These are phyloP conservation scores for Gypsophila paniculata DNA, from an alignment of 179 eudicot species.

Conservation along the genomic window DNA sequence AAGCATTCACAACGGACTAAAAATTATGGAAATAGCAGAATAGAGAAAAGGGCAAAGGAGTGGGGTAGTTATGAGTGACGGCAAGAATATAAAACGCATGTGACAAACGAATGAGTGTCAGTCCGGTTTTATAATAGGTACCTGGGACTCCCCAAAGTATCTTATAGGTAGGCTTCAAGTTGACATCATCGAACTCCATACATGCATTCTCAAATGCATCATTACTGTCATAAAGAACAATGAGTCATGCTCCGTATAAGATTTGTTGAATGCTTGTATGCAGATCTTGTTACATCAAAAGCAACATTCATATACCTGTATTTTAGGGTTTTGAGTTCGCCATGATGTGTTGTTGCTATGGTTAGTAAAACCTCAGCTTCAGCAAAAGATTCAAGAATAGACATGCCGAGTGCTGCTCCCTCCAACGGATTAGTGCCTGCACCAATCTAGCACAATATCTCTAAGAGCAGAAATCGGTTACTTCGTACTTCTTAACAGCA, in stretches of 20 bases:
- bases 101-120: not conserved
- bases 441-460: slow-evolving; percentile 52
- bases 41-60: not conserved
- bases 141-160: slow-evolving; percentile 99
- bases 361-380: slow-evolving; percentile 72
- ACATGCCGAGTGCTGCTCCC: slow-evolving; percentile 98
- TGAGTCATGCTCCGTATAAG: not conserved
- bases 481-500: not conserved
- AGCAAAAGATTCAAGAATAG: slow-evolving; percentile 86
- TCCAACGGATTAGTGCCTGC: slow-evolving; percentile 96
- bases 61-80: not conserved
- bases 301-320: slow-evolving; percentile 55
- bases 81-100: slow-evolving; percentile 2
- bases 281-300: slow-evolving; percentile 1
- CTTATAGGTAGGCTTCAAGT: slow-evolving; percentile 87
- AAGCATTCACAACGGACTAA: not conserved
- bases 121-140: slow-evolving; percentile 24
- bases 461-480: slow-evolving; percentile 9
- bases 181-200: slow-evolving; percentile 95
- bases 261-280: not conserved
- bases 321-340: slow-evolving; percentile 93
- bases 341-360: slow-evolving; percentile 90
- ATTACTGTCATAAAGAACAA: slow-evolving; percentile 48
- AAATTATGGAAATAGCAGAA: not conserved
- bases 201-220: slow-evolving; percentile 88